These are phyloP conservation scores for Closterium sp. DNA, from an alignment of 139 green algal genomes.

Conservation along the genomic window DNA sequence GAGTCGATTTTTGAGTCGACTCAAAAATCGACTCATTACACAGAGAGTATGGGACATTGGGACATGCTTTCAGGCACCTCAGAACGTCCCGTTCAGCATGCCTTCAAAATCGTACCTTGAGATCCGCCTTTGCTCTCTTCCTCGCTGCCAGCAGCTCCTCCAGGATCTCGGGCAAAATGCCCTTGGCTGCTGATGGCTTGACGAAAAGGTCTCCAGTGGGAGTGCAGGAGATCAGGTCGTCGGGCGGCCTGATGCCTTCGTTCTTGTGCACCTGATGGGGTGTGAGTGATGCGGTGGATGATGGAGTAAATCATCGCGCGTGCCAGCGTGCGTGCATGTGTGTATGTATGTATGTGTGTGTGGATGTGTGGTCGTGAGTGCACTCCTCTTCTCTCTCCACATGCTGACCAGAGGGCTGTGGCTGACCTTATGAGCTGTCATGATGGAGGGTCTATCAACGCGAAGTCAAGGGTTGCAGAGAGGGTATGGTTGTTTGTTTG, in stretches of 20 bases:
- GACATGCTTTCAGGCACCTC: too few species aligned
- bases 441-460: conserved; percentile 98
- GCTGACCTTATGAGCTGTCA: conserved; percentile 99
- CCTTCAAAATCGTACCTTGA: conserved; percentile 58
- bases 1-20: too few species aligned
- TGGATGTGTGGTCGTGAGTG: background rate
- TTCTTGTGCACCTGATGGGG: background rate
- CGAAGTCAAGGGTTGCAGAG: conserved; percentile 97
- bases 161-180: conserved; percentile 94
- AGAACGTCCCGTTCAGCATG: too few species aligned
- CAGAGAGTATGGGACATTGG: too few species aligned
- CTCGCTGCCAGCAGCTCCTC: conserved; percentile 88
- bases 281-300: background rate
- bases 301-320: background rate
- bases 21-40: too few species aligned
- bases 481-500: conserved; percentile 67
- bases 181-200: conserved; percentile 51
- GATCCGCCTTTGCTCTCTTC: conserved; percentile 79
- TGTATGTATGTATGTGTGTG: background rate
- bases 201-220: conserved; percentile 89
- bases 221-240: conserved; percentile 54
- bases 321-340: background rate
- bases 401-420: conserved; percentile 88
- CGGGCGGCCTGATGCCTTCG: background rate
- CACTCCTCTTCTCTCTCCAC: background rate